A percentile compares a stretch with the other conserved stretches of the same genome.
Evolutionary conservation across 768 basidiomycete genomes (phyloP).

Genomic region (Psilocybe tampanensis): DNA sequence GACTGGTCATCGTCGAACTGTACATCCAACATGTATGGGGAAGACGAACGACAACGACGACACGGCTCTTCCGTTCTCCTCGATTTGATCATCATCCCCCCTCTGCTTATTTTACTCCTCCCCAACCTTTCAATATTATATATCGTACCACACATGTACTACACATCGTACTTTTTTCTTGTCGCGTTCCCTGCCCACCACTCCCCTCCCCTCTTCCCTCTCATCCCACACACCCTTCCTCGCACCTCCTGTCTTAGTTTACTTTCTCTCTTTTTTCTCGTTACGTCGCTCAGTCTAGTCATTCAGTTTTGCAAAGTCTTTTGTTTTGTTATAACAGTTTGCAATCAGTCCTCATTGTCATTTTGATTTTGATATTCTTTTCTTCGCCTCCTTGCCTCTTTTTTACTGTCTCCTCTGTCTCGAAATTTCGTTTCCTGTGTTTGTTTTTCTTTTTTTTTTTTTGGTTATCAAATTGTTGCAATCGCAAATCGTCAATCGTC

Average conservation of each 20-base stretch:
- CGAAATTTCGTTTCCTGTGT: no score
- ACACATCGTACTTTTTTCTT: no score
- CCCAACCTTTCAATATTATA: constrained; percentile 9
- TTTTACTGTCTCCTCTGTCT: neutral
- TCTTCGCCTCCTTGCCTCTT: neutral
- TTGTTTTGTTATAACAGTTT: neutral
- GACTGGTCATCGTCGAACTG: neutral
- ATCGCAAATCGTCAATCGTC: no score
- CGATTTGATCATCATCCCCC: constrained; percentile 7
- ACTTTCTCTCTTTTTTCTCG: neutral
- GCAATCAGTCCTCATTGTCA: neutral
- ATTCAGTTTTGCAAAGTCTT: neutral
- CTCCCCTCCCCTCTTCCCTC: no score
- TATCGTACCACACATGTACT: constrained; percentile 6
- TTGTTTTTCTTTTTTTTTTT: no score
- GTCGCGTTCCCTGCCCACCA: no score
- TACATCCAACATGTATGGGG: neutral
- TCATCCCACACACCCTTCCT: no score
- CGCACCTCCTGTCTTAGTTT: neutral
- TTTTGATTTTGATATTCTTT: constrained; percentile 8
- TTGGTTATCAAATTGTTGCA: no score
- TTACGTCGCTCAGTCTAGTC: neutral
- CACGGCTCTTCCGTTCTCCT: neutral
- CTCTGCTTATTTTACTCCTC: constrained; percentile 12
- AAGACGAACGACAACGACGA: neutral